Base-by-base conservation (phyloP, 2,329 filamentous ascomycete genomes). In the Lecanicillium sp. region DNA sequence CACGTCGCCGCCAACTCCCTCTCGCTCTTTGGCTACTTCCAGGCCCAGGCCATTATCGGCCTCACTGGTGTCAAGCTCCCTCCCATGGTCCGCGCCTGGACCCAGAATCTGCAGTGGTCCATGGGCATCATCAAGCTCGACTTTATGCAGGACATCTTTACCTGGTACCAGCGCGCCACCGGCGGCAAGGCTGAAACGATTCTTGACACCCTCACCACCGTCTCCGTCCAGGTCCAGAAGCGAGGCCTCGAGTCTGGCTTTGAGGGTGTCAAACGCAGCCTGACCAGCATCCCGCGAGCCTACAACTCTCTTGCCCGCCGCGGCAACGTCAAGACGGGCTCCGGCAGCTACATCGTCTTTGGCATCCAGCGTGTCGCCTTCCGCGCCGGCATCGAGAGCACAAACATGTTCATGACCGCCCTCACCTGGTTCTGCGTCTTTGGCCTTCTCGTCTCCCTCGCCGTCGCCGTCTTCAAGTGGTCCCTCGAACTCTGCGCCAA, bases 31-130 rank as follows among this genome's bases (percentile, higher is more conserved):
- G 79, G 84, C 44, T 96, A 92, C 64, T 95, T 96, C 72, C 90
- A 97, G 64, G 80, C 87, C 4, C 89, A 95, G 62, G 89, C 90
- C 18, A 87, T 96, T 61, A 72, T 95, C 52, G 89, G 89, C 46
- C 81, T 96, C 62, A 86, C 82, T 39, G 77, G 83, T 15, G 82
- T 96, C 12, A 71, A 73, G 33, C 74, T 95, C 39, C 90, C 90
- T 9, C 90, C 90, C 0, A 85, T 95, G 44, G 90, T 94, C 39
- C 75, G 85, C 53, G 76, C 89, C 0, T 97, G 90, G 90, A 95
- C 89, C 2, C 89, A 96, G 65, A 90, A 96, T 64, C 96, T 97
- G 66, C 85, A 94, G 58, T 97, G 90, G 90, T 94, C 84, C 55
- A 92, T 97, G 87, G 90, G 90, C 51, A 88, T 97, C 52, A 94